phyloP scores from a whole-genome alignment of 2,329 filamentous ascomycete species.

The Cytospora schulzeri region DNA sequence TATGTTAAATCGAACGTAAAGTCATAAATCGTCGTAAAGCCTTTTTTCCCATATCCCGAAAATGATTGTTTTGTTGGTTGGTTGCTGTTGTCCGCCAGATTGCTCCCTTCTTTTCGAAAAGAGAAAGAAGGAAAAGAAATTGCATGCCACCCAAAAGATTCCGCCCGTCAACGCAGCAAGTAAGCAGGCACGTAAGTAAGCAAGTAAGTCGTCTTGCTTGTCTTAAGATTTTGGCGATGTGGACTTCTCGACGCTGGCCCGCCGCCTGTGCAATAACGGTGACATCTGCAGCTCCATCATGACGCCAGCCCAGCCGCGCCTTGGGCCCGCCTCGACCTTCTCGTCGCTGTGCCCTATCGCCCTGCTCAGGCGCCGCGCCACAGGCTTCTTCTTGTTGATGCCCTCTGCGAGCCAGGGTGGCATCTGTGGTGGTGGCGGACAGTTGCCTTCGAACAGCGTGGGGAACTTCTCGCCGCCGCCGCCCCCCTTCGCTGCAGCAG shows the following conservation, averaged over 20 bases:
- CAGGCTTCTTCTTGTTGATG: conserved; percentile 48
- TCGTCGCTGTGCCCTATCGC: conserved; percentile 57
- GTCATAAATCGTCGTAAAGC: conserved; percentile 22
- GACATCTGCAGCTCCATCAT: conserved; percentile 64
- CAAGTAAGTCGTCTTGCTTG: neutral
- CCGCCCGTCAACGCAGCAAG: neutral
- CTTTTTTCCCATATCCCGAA: conserved; percentile 25
- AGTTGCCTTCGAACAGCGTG: conserved; percentile 31
- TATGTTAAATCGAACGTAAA: conserved; percentile 23
- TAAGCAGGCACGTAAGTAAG: too few species aligned
- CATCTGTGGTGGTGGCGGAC: conserved; percentile 38
- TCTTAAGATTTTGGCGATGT: conserved; percentile 42
- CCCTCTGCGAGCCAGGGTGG: conserved; percentile 47
- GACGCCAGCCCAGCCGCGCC: conserved; percentile 63
- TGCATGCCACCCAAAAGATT: neutral
- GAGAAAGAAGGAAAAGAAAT: neutral
- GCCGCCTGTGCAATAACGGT: conserved; percentile 61
- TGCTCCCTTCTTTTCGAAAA: neutral
- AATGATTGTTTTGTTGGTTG: neutral
- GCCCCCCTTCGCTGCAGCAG: too few species aligned
- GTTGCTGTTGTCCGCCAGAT: neutral
- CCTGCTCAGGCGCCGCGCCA: conserved; percentile 55
- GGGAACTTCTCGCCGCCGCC: conserved; percentile 38
- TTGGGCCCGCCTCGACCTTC: conserved; percentile 49
- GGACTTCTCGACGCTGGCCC: conserved; percentile 62